Conservation (phyloP, 1,139 yeast genomes). For the Hyphopichia pseudoburtonii region DNA sequence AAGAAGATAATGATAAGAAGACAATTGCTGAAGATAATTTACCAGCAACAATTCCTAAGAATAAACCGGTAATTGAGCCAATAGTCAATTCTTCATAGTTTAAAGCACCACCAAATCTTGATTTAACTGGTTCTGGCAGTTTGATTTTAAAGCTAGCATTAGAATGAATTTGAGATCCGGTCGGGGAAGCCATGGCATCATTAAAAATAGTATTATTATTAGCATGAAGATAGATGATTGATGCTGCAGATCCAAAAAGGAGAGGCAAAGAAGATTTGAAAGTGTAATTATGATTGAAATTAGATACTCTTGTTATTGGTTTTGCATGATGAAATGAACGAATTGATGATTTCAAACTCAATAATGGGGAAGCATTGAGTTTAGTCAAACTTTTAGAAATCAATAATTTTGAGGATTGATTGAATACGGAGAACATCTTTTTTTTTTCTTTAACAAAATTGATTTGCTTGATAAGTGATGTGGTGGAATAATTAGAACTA, state of each 20-base stretch:
- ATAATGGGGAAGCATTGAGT: background rate
- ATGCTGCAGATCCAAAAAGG: conserved; percentile 6
- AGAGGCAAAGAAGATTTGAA: background rate
- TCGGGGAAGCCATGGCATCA: conserved; percentile 8
- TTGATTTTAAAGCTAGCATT: conserved; percentile 2
- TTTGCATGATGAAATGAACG: background rate
- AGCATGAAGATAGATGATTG: conserved; percentile 4
- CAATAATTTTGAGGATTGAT: conserved; percentile 1
- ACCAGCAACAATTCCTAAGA: conserved; percentile 64
- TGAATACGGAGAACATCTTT: background rate
- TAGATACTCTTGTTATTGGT: background rate
- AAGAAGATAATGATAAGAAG: conserved; percentile 49
- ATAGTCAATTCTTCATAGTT: conserved; percentile 67
- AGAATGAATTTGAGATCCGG: background rate
- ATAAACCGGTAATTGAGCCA: conserved; percentile 67
- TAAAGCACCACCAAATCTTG: conserved; percentile 36
- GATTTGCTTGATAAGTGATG: too few species aligned
- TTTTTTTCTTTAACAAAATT: too few species aligned
- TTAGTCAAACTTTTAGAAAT: background rate
- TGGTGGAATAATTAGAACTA: too few species aligned
- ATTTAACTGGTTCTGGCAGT: conserved; percentile 5
- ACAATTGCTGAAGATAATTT: conserved; percentile 61
- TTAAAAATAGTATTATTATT: conserved; percentile 6
- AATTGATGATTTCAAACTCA: background rate
- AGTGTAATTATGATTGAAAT: background rate